Evolutionary conservation across 2,329 filamentous ascomycete species (phyloP), one percentile per base, ranked within the genome.

Genomic region (Pseudogymnoascus sp.): DNA sequence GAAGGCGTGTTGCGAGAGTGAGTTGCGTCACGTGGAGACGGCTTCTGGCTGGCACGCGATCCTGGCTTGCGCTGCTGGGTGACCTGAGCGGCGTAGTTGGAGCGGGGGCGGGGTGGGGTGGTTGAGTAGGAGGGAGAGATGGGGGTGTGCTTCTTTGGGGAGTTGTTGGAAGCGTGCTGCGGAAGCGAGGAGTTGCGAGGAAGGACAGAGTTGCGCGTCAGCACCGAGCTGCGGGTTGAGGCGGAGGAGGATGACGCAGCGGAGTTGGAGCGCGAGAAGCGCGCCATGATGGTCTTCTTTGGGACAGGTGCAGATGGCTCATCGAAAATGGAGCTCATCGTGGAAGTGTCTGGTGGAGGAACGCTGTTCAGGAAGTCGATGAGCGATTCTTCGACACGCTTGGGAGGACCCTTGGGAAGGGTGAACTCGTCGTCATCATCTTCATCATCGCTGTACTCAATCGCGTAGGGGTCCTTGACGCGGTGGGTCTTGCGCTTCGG

Each of bases 391-490:
- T 89, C 84, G 65, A 81, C 76, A 42, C 36, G 59, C 65, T 78
- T 78, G 3, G 69, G 70, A 10, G 75, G 72, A 27, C n/a, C 58
- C 13, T 33, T 62, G 67, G 61, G 61, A 13, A 67, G 68, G 10
- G 61, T 64, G 48, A 44, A 44, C 13, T 61, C 61, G 25, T 71
- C 66, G n/a, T 68, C 66, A 5, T 74, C 72, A 33, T 75, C 71
- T 58, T 75, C 74, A 35, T 76, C 74, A 48, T 75, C 72, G 10
- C 87, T 89, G 31, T 86, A 79, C 70, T 97, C 92, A 66, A 97
- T 91, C n/a, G 92, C 91, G 67, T 97, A 97, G 0, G 93, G 94
- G 70, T 99, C 94, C 62, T 84, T 89, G 60, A 92, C 85, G 29
- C 91, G 86, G 51, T 88, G 84, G 48, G 88, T 90, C 70, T 90